Base-by-base conservation (phyloP, 2,329 filamentous ascomycete species). In the Cercospora nicotianae region DNA sequence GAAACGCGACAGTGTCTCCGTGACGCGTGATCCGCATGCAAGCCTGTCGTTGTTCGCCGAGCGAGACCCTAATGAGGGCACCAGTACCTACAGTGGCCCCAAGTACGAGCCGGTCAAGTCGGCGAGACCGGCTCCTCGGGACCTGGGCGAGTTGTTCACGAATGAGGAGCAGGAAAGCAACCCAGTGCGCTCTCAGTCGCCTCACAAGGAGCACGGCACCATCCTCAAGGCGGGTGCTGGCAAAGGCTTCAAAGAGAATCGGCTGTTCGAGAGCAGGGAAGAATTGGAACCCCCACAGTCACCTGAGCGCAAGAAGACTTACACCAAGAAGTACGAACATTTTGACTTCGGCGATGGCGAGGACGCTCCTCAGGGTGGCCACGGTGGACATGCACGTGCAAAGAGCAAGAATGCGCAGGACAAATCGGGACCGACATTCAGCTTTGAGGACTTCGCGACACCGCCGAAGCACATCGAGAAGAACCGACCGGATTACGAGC, bases 371-470 rank as follows among this genome's bases (percentile, higher is more conserved):
- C 65, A 48, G 26, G 61, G 31, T 9, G 66, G 67, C 13, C 55
- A 48, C 30, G 61, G 31, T 3, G 66, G 67, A n/a, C 55, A 69
- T 28, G 65, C 67, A 33, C 62, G 73, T 72, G 60, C 79, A 69
- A 45, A 75, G 75, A 69, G 77, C 76, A 36, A 73, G 72, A 31
- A 16, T 53, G 31, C 62, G n/a, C 57, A 77, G 77, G 66, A 74
- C 75, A 76, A 84, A 20, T 79, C 84, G 63, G 83, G 85, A 67
- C 89, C 89, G 71, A 90, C 92, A 70, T 97, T 94, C 93, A 88
- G 89, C 60, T 98, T 98, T 79, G 88, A 92, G 69, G 93, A 97
- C 80, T 96, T 96, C 75, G 83, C 83, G 16, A 97, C 94, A 0
- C 94, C 94, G 0, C 86, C 90, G 72, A 97, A 96, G 84, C 83